These are phyloP conservation scores for Salisapilia sapeloensis DNA, from an alignment of 352 stramenopile species.

Conservation along the genomic window DNA sequence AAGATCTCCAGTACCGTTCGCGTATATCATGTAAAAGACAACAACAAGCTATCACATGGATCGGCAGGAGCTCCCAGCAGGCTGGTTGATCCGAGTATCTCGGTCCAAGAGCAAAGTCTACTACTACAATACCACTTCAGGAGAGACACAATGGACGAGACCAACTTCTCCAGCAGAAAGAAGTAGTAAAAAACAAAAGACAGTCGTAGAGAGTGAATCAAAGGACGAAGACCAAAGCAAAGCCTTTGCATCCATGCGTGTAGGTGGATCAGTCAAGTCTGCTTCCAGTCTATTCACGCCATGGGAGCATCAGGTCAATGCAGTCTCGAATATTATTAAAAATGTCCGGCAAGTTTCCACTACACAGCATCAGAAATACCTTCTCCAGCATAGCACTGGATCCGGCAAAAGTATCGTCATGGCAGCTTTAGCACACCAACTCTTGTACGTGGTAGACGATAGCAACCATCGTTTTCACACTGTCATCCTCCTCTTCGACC, in stretches of 20 bases:
- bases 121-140: slow-evolving; percentile 35
- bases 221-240: too few relatives aligned
- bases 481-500: slow-evolving; percentile 56
- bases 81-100: slow-evolving; percentile 49
- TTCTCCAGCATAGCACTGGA: slow-evolving; percentile 71
- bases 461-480: slow-evolving; percentile 39
- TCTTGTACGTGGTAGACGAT: slow-evolving; percentile 34
- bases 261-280: too few relatives aligned
- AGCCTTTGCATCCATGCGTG: too few relatives aligned
- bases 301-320: slow-evolving; percentile 43
- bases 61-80: slow-evolving; percentile 20
- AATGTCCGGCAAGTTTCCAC: slow-evolving; percentile 11
- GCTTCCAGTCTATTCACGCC: too few relatives aligned
- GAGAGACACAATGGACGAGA: slow-evolving; percentile 38
- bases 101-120: slow-evolving; percentile 51
- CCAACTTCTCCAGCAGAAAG: slow-evolving; percentile 10
- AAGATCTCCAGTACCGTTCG: too few relatives aligned
- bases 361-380: slow-evolving; percentile 15
- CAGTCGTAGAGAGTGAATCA: too few relatives aligned
- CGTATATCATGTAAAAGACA: too few relatives aligned
- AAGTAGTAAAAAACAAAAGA: slow-evolving; percentile 5
- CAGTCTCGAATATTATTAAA: slow-evolving; percentile 30
- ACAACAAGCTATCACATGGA: too few relatives aligned
- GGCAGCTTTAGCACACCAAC: slow-evolving; percentile 9
- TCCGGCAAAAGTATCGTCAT: slow-evolving; percentile 46